These are phyloP conservation scores for Trichoderma parareesei DNA, from an alignment of 495 filamentous ascomycete species.

Conservation along the genomic window DNA sequence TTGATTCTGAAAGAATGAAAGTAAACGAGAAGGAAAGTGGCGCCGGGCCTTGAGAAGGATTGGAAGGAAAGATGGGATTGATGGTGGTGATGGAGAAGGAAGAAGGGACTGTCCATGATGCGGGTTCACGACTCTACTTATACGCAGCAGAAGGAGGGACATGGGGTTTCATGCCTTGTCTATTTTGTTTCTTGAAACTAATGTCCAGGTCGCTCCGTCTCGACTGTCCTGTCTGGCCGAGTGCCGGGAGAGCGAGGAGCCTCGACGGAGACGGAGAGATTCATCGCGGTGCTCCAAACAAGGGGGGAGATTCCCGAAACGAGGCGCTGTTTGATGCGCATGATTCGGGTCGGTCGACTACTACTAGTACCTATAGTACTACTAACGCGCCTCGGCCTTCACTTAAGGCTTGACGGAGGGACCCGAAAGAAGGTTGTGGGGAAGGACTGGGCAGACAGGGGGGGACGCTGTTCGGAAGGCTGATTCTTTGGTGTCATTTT, in stretches of 20 bases:
- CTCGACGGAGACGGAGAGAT: too few relatives aligned
- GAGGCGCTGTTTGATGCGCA: neutral
- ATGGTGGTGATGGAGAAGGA: constrained; percentile 1
- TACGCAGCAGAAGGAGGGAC: neutral
- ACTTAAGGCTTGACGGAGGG: too few relatives aligned
- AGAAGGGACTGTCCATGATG: neutral
- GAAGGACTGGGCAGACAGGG: neutral
- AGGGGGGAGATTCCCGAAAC: neutral
- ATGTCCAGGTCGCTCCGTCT: neutral
- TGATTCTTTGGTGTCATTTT: too few relatives aligned
- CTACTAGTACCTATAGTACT: neutral
- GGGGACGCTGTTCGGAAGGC: neutral
- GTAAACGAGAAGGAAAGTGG: neutral
- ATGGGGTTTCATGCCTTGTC: neutral
- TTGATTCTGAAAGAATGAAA: constrained; percentile 4
- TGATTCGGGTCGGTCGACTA: neutral
- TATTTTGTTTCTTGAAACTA: neutral
- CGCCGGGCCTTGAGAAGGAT: neutral
- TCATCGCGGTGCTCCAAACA: neutral
- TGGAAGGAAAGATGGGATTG: neutral
- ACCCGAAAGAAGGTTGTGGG: neutral
- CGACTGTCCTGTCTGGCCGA: constrained; percentile 1
- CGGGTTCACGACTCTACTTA: neutral
- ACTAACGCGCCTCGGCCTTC: too few relatives aligned
- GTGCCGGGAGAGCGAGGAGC: neutral